Conservation (phyloP, 306 rosid species). For the Begonia fuchsioides region DNA sequence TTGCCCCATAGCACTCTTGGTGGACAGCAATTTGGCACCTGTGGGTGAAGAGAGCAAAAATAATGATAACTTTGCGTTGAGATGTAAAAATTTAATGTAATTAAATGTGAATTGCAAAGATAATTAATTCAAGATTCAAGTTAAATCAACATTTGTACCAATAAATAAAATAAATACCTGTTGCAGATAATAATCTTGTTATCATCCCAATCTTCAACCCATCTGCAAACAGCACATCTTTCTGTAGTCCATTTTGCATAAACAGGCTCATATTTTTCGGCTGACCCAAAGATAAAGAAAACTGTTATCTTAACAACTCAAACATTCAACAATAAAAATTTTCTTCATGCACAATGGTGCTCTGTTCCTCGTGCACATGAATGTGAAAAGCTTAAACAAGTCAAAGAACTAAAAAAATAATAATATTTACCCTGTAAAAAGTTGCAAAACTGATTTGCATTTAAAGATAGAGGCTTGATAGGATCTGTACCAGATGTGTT, state of each 20-base stretch:
- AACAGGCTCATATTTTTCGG: constrained; percentile 84
- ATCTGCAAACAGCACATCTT: constrained; percentile 94
- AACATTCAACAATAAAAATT: constrained; percentile 10
- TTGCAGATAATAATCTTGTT: constrained; percentile 91
- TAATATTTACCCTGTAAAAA: constrained; percentile 54
- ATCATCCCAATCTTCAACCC: constrained; percentile 99
- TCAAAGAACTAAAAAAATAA: constrained; percentile 1
- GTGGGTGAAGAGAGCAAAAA: constrained; percentile 10
- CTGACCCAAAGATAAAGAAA: constrained; percentile 17
- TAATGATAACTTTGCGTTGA: neutral
- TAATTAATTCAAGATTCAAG: neutral
- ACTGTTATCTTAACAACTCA: constrained; percentile 7
- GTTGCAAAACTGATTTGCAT: constrained; percentile 52
- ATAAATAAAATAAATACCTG: constrained; percentile 39
- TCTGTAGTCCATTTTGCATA: constrained; percentile 87
- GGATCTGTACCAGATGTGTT: constrained; percentile 35
- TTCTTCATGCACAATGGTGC: constrained; percentile 1
- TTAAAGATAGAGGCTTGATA: constrained; percentile 26
- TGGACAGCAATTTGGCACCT: constrained; percentile 98
- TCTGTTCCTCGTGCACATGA: neutral
- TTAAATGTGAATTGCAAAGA: neutral
- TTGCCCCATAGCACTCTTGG: constrained; percentile 97
- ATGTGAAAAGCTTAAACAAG: constrained; percentile 8
- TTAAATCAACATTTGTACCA: neutral
- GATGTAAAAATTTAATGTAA: no score